Base-by-base conservation (phyloP, 2,329 filamentous ascomycete genomes). In the Diaporthe citrichinensis region DNA sequence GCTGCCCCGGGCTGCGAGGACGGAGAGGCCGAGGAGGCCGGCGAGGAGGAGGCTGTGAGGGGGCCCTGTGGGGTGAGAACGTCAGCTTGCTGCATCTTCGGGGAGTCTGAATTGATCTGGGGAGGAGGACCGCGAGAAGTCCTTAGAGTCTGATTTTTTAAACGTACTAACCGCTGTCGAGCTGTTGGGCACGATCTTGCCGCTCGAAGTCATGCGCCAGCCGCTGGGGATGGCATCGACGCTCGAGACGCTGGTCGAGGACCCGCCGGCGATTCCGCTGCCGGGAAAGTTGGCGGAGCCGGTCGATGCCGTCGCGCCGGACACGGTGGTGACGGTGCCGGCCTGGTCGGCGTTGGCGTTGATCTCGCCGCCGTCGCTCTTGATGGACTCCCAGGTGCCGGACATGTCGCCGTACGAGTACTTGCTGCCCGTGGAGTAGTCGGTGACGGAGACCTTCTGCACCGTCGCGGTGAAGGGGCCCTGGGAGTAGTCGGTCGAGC, bases 381-480 rank as follows among this genome's bases (percentile, higher is more conserved):
- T 85, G 84, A 99, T 98, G 67, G 94, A 96, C 78, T 91, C 82
- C 94, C 95, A 98, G 31, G 88, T 90, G 65, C 97, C 97, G 65
- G 90, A 93, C 51, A 89, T 90, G 83, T 97, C 94, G 78, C 90
- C 90, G 86, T 98, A 99, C 74, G 87, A 88, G 88, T 99, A 99
- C 78, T 93, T 87, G 25, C 90, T 93, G 72, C 97, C 97, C 1
- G 96, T 98, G 31, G 96, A 98, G 87, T 98, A 99, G 86, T 99
- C 97, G 71, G 92, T 93, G 57, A 98, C 91, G 73, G 90, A 88
- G 79, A 98, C 85, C 41, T 90, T 94, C 84, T 93, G 90, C 81
- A 98, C 92, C 72, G 90, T 86, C 96, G 98, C 98, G 78, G 89
- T 92, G 86, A 94, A 99, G 1, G 97, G 97, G 0, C 94, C 96